phyloP scores from a whole-genome alignment of 129 eudicot genomes.

The Flaveria robusta region DNA sequence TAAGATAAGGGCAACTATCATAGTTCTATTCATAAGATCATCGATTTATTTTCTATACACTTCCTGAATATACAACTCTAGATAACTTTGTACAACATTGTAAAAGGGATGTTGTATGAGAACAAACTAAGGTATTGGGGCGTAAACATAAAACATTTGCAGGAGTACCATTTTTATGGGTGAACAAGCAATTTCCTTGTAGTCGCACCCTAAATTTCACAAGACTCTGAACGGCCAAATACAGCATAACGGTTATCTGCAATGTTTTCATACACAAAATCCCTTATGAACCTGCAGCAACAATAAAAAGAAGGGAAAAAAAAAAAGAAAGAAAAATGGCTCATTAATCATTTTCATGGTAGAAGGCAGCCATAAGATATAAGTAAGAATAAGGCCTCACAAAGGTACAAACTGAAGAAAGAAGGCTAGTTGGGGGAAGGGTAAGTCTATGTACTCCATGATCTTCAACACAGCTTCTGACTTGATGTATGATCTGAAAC shows the following conservation, averaged over 20 bases:
- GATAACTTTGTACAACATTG: constrained; percentile 8
- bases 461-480: constrained; percentile 96
- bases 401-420: constrained; percentile 76
- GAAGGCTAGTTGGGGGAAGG: constrained; percentile 95
- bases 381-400: constrained; percentile 44
- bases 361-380: background rate
- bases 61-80: constrained; percentile 17
- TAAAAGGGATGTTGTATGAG: background rate
- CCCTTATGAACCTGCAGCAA: constrained; percentile 71
- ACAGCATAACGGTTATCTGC: constrained; percentile 83
- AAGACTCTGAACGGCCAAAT: constrained; percentile 89
- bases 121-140: too few relatives aligned
- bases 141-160: too few relatives aligned
- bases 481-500: constrained; percentile 82
- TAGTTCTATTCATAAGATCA: constrained; percentile 16
- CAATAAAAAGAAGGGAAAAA: too few relatives aligned
- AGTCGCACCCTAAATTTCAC: constrained; percentile 54
- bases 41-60: background rate
- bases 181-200: constrained; percentile 15
- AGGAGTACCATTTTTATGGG: background rate
- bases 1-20: background rate
- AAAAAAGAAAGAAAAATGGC: background rate
- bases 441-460: constrained; percentile 91
- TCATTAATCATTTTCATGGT: background rate
- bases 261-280: constrained; percentile 78